Conservation (phyloP, 768 basidiomycete species). For the Suillus americanus region DNA sequence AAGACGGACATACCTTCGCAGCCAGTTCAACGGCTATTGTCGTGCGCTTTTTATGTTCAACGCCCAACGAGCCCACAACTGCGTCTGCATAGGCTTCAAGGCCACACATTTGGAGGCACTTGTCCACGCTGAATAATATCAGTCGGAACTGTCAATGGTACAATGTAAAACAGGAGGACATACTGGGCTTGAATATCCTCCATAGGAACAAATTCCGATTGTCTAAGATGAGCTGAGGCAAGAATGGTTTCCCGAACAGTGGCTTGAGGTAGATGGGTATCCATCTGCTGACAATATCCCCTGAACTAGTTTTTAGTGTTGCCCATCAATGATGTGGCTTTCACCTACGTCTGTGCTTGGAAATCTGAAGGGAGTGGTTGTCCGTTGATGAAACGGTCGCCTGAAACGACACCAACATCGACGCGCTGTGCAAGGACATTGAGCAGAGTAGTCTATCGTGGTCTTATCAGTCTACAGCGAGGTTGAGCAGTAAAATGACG, state of each 20-base stretch:
- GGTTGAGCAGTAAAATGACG: constrained; percentile 18
- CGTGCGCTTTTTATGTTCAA: constrained; percentile 77
- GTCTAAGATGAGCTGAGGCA: constrained; percentile 79
- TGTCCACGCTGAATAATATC: constrained; percentile 43
- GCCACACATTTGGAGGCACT: constrained; percentile 60
- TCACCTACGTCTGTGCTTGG: constrained; percentile 50
- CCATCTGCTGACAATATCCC: constrained; percentile 86
- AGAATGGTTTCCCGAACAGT: constrained; percentile 80
- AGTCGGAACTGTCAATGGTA: not conserved
- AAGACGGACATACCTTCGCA: constrained; percentile 48
- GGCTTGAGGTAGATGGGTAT: constrained; percentile 71
- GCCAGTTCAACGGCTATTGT: constrained; percentile 89
- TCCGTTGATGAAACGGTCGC: constrained; percentile 47
- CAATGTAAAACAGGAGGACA: constrained; percentile 22
- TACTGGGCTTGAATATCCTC: constrained; percentile 81
- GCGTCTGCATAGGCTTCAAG: constrained; percentile 66
- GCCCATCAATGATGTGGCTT: too few species aligned
- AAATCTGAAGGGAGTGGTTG: constrained; percentile 46
- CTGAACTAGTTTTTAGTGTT: constrained; percentile 28
- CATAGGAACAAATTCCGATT: constrained; percentile 61
- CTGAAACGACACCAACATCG: constrained; percentile 37
- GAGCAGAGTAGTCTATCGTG: constrained; percentile 44
- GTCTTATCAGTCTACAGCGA: not conserved
- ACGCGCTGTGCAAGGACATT: constrained; percentile 46
- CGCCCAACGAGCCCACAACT: constrained; percentile 63